Base-by-base conservation (phyloP, 2,329 filamentous ascomycete genomes). In the Madurella fahalii region DNA sequence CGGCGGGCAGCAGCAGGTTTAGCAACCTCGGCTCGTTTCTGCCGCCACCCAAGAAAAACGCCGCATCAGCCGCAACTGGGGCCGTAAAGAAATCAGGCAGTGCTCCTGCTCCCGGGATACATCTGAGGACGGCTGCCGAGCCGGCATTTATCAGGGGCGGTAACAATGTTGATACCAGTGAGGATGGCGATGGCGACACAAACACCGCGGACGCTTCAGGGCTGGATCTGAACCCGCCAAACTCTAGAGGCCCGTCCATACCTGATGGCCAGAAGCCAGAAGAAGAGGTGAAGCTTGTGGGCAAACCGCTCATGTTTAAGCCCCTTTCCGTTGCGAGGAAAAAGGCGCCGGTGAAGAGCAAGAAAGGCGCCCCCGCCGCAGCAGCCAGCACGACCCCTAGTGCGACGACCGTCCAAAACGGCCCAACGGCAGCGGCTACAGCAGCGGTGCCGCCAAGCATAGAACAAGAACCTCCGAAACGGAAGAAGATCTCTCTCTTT, bases 1-100 rank as follows among this genome's bases (percentile, higher is more conserved):
- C 81, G 2, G 45, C 47, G 9, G 58, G 60, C 4, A 61, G 57
- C 3, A 83, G 85, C 30, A 79, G 81, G 4, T 92, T 95, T 64
- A 81, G 87, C 49, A 88, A 86, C 2, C 94, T 96, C 75, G 94
- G 93, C 68, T 85, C 90, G 2, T 84, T 96, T 62, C 78, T 97
- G 17, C 93, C 93, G 2, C 79, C 92, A 25, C 92, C 93, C 4
- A 97, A 96, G 68, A 72, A 73, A 60, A 56, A 67, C 15, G 68
- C 70, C 48, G 64, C 71, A 12, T 62, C 68, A 2, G 66, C 68
- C 67, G 60, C 59, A 1, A 44, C 54, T 47, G 70, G 54, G 58
- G 70, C 63, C 40, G 63, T 63, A 25, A 44, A 59, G 69, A 66
- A 57, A 67, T 56, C 53, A 67, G 60, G 57, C 20, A 43, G 37